phyloP scores from a whole-genome alignment of 805 yeast genomes.

The Hanseniaspora clermontiae region DNA sequence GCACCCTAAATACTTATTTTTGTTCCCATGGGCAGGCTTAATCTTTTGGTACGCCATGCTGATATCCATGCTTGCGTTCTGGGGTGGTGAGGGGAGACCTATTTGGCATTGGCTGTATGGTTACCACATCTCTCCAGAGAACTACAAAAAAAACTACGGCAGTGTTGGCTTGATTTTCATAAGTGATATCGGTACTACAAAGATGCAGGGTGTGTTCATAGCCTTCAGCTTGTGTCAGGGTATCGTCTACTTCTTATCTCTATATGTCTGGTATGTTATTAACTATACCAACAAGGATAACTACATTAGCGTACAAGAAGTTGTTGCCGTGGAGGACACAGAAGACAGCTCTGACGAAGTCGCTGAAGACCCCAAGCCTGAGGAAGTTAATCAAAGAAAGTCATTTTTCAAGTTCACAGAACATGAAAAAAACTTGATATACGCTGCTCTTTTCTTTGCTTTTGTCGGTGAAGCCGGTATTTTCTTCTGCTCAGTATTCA shows the following conservation, averaged over 20 bases:
- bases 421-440: conserved; percentile 31
- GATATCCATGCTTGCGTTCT: conserved; percentile 58
- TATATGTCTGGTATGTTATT: conserved; percentile 41
- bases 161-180: conserved; percentile 40
- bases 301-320: conserved; percentile 31
- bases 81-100: conserved; percentile 77
- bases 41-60: conserved; percentile 88
- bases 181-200: conserved; percentile 81
- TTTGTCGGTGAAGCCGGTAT: conserved; percentile 59
- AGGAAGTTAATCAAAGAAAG: conserved; percentile 19
- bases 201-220: conserved; percentile 72
- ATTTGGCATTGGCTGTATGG: conserved; percentile 30
- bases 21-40: conserved; percentile 54
- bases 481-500: conserved; percentile 59
- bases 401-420: conserved; percentile 26
- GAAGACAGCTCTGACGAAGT: not conserved
- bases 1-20: conserved; percentile 18
- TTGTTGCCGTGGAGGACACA: conserved; percentile 14
- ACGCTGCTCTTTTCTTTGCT: conserved; percentile 34
- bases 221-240: conserved; percentile 69
- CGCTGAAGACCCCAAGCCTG: conserved; percentile 10
- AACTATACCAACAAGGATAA: conserved; percentile 8
- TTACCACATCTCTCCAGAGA: not conserved
- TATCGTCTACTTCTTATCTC: conserved; percentile 51
- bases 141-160: conserved; percentile 14